Percentiles rank a stretch among this genome's conserved stretches.
Conservation (phyloP, 2,329 filamentous ascomycete genomes). For the Penicillium oxalicum region DNA sequence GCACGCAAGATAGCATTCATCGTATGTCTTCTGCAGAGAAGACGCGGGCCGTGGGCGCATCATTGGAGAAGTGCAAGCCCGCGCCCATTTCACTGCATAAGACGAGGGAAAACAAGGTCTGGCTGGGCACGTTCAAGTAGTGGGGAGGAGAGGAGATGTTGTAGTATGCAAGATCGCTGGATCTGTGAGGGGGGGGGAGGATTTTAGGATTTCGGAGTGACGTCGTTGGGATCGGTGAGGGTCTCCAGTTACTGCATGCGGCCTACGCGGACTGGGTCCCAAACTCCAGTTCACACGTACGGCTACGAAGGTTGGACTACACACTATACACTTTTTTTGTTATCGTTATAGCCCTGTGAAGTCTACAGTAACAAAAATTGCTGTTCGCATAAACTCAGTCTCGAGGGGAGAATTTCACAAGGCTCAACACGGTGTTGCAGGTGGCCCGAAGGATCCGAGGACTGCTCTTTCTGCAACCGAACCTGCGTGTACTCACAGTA, state of each 20-base stretch:
- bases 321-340: too few relatives aligned
- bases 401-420: too few relatives aligned
- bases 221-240: constrained; percentile 23
- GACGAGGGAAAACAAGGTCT: not conserved
- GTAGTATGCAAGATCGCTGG: not conserved
- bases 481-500: too few relatives aligned
- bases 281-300: too few relatives aligned
- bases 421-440: too few relatives aligned
- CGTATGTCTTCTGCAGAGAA: constrained; percentile 92
- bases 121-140: not conserved
- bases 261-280: not conserved
- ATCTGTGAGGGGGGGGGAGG: constrained; percentile 15
- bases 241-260: constrained; percentile 16
- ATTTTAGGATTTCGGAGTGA: constrained; percentile 23
- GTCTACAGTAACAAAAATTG: too few relatives aligned
- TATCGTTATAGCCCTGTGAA: too few relatives aligned
- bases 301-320: too few relatives aligned
- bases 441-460: too few relatives aligned
- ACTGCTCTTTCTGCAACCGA: too few relatives aligned
- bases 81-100: constrained; percentile 17
- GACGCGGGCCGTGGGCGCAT: constrained; percentile 57
- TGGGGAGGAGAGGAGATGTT: constrained; percentile 14
- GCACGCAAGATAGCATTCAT: constrained; percentile 90
- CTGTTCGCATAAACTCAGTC: too few relatives aligned
- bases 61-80: constrained; percentile 32